Evolutionary conservation across 371 early-diverging fungal genomes (phyloP), one percentile per base, ranked within the genome.

Genomic region (Saksenaea oblongispora): DNA sequence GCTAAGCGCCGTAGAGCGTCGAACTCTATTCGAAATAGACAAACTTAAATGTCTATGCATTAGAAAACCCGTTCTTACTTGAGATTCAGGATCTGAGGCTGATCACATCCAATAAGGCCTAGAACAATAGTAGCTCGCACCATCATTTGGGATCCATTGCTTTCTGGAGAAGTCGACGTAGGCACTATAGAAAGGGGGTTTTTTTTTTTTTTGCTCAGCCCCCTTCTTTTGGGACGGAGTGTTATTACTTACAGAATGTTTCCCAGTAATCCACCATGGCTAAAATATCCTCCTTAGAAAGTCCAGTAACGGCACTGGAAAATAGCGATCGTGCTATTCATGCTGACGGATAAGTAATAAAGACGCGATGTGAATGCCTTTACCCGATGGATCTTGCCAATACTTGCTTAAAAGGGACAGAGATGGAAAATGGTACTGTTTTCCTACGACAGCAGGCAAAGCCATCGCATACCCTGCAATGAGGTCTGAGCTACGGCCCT

Each of bases 321-420:
- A 91, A 77, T 1, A 88, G 59, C 0, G 77, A 63, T 17, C 74
- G 66, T 24, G 82, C 82, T 81, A 53, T 35, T 18, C n/a, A 34
- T 15, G 14, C 34, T 18, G 24, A 47, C 36, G 1, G 34, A 51
- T 24, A 11, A 54, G 5, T 35, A 24, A 15, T 4, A 62, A n/a
- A 28, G 26, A 18, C 28, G 53, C 14, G 8, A 10, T 34, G 18
- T 9, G 51, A 51, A 41, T 63, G 3, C 39, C n/a, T 37, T 61
- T 75, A 91, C 93, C 82, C 59, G 87, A 83, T 8, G 92, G 84
- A 70, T 95, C 95, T 64, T 92, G 92, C 92, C 94, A 94, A 51
- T 90, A 93, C 72, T 91, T 91, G 26, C 90, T 87, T 14, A 94
- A 66, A 56, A 85, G 85, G 1, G 92, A 84, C 15, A 95, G 75